phyloP scores from a whole-genome alignment of 805 yeast species.

The Metschnikowia matae region DNA sequence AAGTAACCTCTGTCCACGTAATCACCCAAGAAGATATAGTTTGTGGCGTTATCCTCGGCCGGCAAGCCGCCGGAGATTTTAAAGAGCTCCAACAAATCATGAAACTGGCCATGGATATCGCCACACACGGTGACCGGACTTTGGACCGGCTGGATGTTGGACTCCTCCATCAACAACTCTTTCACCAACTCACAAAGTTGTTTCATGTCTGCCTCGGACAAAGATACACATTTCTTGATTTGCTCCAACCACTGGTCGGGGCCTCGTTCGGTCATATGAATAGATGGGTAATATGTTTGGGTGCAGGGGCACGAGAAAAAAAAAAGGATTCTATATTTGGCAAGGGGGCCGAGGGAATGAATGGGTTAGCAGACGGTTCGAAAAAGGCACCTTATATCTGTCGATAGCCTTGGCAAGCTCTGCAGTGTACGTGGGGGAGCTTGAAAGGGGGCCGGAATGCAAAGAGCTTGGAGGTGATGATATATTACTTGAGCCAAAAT shows the following conservation, averaged over 20 bases:
- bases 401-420: background rate
- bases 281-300: constrained; percentile 6
- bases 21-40: constrained; percentile 86
- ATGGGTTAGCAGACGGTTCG: background rate
- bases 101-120: constrained; percentile 97
- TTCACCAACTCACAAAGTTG: constrained; percentile 93
- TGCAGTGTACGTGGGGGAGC: background rate
- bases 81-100: constrained; percentile 86
- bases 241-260: constrained; percentile 97
- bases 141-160: constrained; percentile 89
- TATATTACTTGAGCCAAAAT: background rate
- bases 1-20: constrained; percentile 98
- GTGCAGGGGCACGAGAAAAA: background rate
- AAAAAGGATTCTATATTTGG: too few relatives aligned
- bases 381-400: background rate
- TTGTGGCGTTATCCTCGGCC: constrained; percentile 56
- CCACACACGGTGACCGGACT: constrained; percentile 95
- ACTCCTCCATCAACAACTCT: constrained; percentile 92
- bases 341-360: background rate
- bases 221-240: constrained; percentile 81
- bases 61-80: constrained; percentile 93
- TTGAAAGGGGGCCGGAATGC: background rate
- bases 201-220: constrained; percentile 92
- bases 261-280: constrained; percentile 61
- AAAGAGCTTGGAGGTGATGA: background rate